A percentile compares a stretch with the other conserved stretches of the same genome.
Conservation (phyloP, 2,329 filamentous ascomycete species). For the Clarireedia monteithiana region DNA sequence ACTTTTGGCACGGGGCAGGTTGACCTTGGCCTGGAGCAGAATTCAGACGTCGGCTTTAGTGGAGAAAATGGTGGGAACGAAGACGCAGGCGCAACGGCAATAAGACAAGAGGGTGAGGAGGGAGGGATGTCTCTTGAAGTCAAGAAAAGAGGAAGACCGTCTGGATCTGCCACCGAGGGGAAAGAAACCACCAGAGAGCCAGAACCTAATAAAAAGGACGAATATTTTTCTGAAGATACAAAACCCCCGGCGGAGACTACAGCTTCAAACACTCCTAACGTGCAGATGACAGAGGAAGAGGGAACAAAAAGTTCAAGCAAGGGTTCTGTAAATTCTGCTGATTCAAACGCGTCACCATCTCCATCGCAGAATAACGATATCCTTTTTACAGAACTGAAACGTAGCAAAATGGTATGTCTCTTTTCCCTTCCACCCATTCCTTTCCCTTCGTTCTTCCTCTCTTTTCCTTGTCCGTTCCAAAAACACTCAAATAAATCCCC, state of each 20-base stretch:
- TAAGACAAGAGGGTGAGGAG: neutral
- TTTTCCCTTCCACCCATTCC: neutral
- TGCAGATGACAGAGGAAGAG: neutral
- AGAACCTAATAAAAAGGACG: neutral
- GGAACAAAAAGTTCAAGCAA: neutral
- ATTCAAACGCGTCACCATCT: neutral
- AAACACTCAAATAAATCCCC: conserved; percentile 25
- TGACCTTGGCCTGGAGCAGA: neutral
- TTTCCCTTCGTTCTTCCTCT: neutral
- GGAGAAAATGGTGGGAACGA: neutral
- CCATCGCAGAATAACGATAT: conserved; percentile 18
- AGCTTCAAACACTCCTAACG: too few relatives aligned
- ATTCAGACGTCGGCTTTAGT: neutral
- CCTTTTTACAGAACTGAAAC: conserved; percentile 24
- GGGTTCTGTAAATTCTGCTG: neutral
- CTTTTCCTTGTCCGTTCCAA: conserved; percentile 15
- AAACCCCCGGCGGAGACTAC: neutral
- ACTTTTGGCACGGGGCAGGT: neutral
- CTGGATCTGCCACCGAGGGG: too few relatives aligned
- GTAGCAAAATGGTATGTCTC: conserved; percentile 26
- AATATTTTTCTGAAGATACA: neutral
- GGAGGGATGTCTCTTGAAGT: neutral
- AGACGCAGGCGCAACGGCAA: neutral
- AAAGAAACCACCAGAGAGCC: too few relatives aligned
- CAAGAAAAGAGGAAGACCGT: conserved; percentile 5